Evolutionary conservation across 352 stramenopile genomes (phyloP), one percentile per base, ranked within the genome.

Genomic region (Phytophthora idaei): DNA sequence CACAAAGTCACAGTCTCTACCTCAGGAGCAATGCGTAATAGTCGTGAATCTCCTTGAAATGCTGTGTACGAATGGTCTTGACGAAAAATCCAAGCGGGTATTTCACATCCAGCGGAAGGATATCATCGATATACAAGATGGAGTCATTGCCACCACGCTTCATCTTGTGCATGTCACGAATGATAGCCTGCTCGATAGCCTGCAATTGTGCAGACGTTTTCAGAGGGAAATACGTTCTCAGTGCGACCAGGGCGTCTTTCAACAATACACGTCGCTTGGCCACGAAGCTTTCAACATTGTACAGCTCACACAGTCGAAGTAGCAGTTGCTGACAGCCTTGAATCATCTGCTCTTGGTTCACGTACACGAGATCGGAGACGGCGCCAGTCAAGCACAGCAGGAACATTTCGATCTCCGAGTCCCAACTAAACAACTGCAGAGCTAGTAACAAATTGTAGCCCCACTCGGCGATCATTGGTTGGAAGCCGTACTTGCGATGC

Each of bases 31-130:
- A 64, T 5, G 63, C 37, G 49, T 93, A 92, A 44, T 90, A 93
- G 45, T 93, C 84, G 51, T 92, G 83, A 42, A 94, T 91, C 65
- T 94, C 84, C 57, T 92, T 92, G 37, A 91, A 92, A 42, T 94
- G 86, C 72, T 94, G 86, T 15, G 83, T 83, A 27, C 86, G 86
- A 1, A 94, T 74, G 6, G 80, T 90, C 44, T 93, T 94, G 28
- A 91, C 76, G 17, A 93, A 93, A 64, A 90, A 92, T 0, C 86
- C 86, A 8, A 76, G 64, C 3, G 78, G 79, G 31, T 89, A 87
- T 8, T 70, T 81, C 12, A 70, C 68, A 32, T 77, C 59, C 2
- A 73, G 53, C 0, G 84, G 81, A 1, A 94, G 45, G 15, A 94
- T 85, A 55, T 92, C 85, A 7, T 92, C 83, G 11, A 94, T 75